Evolutionary conservation across 805 yeast genomes (phyloP), one percentile per base, ranked within the genome.

Genomic region (Lipomyces mesembrius): DNA sequence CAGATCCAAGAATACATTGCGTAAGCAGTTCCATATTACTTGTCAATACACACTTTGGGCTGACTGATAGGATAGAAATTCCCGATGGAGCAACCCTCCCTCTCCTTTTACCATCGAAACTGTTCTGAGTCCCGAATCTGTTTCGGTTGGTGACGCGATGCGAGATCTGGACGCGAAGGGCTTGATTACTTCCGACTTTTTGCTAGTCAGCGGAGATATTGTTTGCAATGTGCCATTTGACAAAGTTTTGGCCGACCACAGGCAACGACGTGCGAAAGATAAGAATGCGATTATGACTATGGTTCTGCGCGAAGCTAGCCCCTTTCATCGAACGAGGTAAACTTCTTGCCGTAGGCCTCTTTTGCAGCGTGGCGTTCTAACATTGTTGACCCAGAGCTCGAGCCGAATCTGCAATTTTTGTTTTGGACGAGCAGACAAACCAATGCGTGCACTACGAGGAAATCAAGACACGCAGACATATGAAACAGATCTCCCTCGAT

Each of bases 61-160:
- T n/a, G 8, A 17, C 17, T 49, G 22, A 20, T 12, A 12, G 12
- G 25, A 49, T 25, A 71, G 72, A 12, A 67, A 74, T 37, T 77
- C 81, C 2, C 75, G 76, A 64, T 81, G 83, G 83, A 73, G 71
- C 59, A 58, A 73, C 5, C 66, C 79, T 6, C 85, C 88, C 75
- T 86, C 96, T 1, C 97, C 98, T 0, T 94, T 95, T 77, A 84
- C 85, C 64, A 84, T 95, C 57, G 85, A 87, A 59, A 89, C 96
- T 2, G 85, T 94, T 62, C 84, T 90, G 83, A 87, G 96, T 29
- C 86, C 92, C 59, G 97, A 94, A 77, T 88, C 95, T 11, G 81
- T 93, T 77, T 90, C 96, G 34, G 96, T 94, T 11, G 99, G 99
- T 72, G 99, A 95, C 79, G 96, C 97, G 25, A 91, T 95, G 96